Evolutionary conservation across 1,284 basidiomycete species (phyloP).

Genomic region (Papiliotrema nemorosa): DNA sequence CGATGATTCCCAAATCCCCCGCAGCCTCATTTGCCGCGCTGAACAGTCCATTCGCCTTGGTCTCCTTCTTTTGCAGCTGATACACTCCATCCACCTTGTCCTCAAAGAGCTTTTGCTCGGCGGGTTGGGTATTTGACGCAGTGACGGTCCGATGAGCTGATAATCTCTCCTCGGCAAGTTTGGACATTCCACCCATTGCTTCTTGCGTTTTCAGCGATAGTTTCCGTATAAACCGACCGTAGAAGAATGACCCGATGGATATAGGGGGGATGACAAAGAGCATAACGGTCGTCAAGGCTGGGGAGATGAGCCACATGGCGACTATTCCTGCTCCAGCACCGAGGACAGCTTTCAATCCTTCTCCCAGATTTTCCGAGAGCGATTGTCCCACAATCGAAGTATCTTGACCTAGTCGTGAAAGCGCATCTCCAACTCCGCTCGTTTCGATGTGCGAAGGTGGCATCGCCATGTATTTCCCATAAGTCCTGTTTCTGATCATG

Average conservation of each 20-base stretch:
- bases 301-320: constrained; percentile 47
- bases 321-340: constrained; percentile 43
- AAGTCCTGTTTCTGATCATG: constrained; percentile 45
- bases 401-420: constrained; percentile 47
- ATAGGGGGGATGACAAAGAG: constrained; percentile 45
- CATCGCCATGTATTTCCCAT: constrained; percentile 42
- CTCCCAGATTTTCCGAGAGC: constrained; percentile 45
- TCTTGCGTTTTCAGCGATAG: constrained; percentile 46
- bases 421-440: constrained; percentile 44
- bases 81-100: constrained; percentile 41
- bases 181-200: constrained; percentile 45
- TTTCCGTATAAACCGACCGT: constrained; percentile 45
- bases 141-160: constrained; percentile 47
- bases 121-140: constrained; percentile 42
- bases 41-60: constrained; percentile 46
- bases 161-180: constrained; percentile 44
- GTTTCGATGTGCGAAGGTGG: constrained; percentile 47
- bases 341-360: constrained; percentile 45
- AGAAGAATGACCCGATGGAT: constrained; percentile 47
- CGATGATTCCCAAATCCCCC: constrained; percentile 47
- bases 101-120: constrained; percentile 37
- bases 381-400: constrained; percentile 46
- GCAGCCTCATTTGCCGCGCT: constrained; percentile 45
- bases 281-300: constrained; percentile 44
- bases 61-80: constrained; percentile 44